phyloP scores from a whole-genome alignment of 1,284 basidiomycete genomes.

The Ustilago loliicola region DNA sequence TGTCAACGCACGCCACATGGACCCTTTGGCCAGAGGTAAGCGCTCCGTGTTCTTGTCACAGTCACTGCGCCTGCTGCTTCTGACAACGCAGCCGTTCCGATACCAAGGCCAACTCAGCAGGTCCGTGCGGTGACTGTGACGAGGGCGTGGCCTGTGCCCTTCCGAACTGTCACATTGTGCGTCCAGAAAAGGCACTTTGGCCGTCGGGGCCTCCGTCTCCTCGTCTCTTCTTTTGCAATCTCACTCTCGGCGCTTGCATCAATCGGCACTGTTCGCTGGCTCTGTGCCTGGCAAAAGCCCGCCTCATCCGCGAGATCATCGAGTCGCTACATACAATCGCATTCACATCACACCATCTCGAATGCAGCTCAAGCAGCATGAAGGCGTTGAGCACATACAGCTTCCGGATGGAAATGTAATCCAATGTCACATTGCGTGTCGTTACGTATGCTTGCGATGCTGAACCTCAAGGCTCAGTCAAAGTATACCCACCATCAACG shows the following conservation, averaged over 20 bases:
- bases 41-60: neutral
- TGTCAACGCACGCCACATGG: neutral
- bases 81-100: too few relatives aligned
- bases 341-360: neutral
- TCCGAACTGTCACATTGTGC: slow-evolving; percentile 8
- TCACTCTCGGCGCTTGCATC: neutral
- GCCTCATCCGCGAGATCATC: too few relatives aligned
- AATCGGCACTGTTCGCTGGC: slow-evolving; percentile 14
- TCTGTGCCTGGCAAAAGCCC: too few relatives aligned
- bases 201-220: neutral
- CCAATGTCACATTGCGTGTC: neutral
- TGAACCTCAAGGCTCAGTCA: slow-evolving; percentile 47
- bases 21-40: neutral
- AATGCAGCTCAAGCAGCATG: neutral
- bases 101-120: neutral
- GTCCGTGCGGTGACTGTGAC: neutral
- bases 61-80: too few relatives aligned
- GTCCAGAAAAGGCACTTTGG: neutral
- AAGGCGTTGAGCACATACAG: neutral
- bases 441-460: neutral
- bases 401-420: neutral
- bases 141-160: neutral
- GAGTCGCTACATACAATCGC: too few relatives aligned
- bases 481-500: slow-evolving; percentile 59
- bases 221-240: neutral